Conservation (phyloP, 1,139 yeast species). For the Lodderomyces pseudojiufengensis region DNA sequence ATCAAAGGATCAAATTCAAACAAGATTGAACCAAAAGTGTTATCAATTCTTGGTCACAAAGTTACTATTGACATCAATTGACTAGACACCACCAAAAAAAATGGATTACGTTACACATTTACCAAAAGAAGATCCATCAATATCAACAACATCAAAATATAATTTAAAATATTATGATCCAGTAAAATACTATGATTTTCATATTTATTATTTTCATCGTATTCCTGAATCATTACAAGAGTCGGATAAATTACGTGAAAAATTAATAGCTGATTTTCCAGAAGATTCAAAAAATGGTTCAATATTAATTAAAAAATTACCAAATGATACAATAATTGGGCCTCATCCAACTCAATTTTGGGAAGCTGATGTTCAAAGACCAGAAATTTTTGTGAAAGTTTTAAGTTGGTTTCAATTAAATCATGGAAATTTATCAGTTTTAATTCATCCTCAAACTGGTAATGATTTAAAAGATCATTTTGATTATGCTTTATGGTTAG, state of each 20-base stretch:
- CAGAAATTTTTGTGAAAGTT: conserved; percentile 26
- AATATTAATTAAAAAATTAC: conserved; percentile 28
- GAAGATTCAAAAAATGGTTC: conserved; percentile 25
- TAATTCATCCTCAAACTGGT: conserved; percentile 35
- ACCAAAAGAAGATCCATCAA: conserved; percentile 17
- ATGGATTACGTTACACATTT: conserved; percentile 32
- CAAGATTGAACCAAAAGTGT: no score
- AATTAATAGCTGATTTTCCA: conserved; percentile 24
- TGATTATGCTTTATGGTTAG: conserved; percentile 30
- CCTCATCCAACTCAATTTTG: conserved; percentile 33
- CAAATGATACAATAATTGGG: conserved; percentile 25
- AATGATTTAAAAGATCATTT: conserved; percentile 27
- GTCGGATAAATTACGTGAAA: conserved; percentile 20
- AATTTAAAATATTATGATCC: conserved; percentile 24
- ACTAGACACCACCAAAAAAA: no score
- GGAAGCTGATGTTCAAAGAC: conserved; percentile 33
- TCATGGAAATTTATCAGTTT: conserved; percentile 28
- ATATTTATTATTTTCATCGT: conserved; percentile 29
- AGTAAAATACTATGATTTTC: conserved; percentile 33
- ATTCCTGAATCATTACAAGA: conserved; percentile 19
- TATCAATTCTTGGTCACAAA: no score
- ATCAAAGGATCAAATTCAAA: background rate
- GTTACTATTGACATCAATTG: no score
- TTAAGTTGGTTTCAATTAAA: conserved; percentile 31
- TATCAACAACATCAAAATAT: conserved; percentile 21